phyloP scores from a whole-genome alignment of 495 filamentous ascomycete species.

The Hypoxylon lienhwacheense region DNA sequence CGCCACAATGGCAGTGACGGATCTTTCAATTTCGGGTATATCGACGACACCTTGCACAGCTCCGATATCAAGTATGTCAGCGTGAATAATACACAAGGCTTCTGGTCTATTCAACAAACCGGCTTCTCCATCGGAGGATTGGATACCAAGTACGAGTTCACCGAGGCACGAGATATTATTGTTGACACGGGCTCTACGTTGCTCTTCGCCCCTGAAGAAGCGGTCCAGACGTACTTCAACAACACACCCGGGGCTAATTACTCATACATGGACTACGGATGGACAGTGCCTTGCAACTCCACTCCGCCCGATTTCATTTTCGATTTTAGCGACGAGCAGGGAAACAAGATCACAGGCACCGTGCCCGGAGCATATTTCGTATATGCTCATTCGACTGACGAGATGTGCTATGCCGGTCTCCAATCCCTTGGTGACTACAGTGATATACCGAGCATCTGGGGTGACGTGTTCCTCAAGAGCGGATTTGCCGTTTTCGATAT shows the following conservation, averaged over 20 bases:
- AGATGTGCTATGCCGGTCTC: conserved; percentile 69
- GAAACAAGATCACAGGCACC: conserved; percentile 57
- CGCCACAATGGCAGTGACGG: conserved; percentile 64
- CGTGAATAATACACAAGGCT: conserved; percentile 62
- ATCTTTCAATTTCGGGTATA: conserved; percentile 77
- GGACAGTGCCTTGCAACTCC: conserved; percentile 60
- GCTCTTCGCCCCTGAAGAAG: conserved; percentile 62
- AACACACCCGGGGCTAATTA: conserved; percentile 62
- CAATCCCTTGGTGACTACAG: conserved; percentile 53
- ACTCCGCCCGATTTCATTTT: conserved; percentile 57
- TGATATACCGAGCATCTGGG: conserved; percentile 64
- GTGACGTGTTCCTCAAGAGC: conserved; percentile 72
- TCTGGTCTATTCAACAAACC: conserved; percentile 61
- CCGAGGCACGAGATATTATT: conserved; percentile 58
- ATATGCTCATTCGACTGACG: conserved; percentile 58
- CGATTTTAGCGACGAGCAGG: conserved; percentile 61
- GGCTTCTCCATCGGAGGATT: conserved; percentile 61
- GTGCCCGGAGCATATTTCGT: conserved; percentile 70
- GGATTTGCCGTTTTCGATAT: conserved; percentile 78
- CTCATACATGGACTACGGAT: conserved; percentile 60
- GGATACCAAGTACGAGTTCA: conserved; percentile 39
- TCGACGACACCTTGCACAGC: conserved; percentile 60
- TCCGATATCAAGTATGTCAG: conserved; percentile 60
- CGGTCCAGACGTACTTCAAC: conserved; percentile 65
- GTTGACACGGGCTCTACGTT: conserved; percentile 77